Evolutionary conservation across 1,139 yeast genomes (phyloP).

Genomic region (Zygoascus hellenicus): DNA sequence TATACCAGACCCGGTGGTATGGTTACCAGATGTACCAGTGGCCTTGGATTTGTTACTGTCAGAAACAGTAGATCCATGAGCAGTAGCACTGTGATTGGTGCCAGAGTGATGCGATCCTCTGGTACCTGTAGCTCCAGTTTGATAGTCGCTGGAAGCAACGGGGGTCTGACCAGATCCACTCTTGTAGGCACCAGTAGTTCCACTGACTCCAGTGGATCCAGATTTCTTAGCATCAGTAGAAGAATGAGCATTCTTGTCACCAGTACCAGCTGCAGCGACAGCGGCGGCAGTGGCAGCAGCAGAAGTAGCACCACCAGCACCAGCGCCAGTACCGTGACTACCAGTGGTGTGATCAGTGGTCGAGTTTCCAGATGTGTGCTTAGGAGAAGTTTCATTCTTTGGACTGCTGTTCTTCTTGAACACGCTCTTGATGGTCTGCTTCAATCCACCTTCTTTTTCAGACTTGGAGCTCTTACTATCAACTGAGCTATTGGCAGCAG

Average conservation of each 20-base stretch:
- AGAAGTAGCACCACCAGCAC: slow-evolving; percentile 11
- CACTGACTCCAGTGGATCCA: slow-evolving; percentile 1
- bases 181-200: slow-evolving; percentile 1
- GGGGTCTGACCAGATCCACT: slow-evolving; percentile 2
- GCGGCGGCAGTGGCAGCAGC: slow-evolving; percentile 11
- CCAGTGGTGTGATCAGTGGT: neutral
- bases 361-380: neutral
- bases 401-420: slow-evolving; percentile 2
- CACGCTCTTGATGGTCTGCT: slow-evolving; percentile 4
- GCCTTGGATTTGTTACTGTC: neutral
- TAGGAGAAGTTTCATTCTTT: slow-evolving; percentile 2
- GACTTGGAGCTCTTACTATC: neutral
- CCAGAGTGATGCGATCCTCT: too few relatives aligned
- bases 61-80: neutral
- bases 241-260: neutral
- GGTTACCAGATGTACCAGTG: neutral
- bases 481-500: slow-evolving; percentile 7
- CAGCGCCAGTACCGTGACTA: neutral
- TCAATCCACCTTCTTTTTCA: slow-evolving; percentile 1
- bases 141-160: too few relatives aligned
- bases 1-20: too few relatives aligned
- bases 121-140: too few relatives aligned
- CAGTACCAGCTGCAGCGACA: slow-evolving; percentile 4
- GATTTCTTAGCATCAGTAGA: neutral
- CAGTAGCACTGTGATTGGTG: too few relatives aligned